phyloP scores from a whole-genome alignment of 1,284 basidiomycete genomes.

The Cryptococcus sp. region DNA sequence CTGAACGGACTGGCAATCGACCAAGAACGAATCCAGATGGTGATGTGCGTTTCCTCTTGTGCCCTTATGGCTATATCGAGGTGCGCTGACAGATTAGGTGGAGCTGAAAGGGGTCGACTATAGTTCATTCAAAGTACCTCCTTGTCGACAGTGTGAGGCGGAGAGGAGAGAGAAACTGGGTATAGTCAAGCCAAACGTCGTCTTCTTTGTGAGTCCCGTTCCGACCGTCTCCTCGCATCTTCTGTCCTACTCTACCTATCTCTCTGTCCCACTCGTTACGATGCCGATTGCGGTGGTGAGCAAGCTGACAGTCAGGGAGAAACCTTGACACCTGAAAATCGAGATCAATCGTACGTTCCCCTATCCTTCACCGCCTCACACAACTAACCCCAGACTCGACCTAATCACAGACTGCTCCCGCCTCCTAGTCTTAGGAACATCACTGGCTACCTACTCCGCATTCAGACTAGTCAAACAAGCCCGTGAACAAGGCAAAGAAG shows the following conservation, averaged over 20 bases:
- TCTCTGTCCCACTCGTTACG: too few relatives aligned
- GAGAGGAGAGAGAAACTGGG: constrained; percentile 55
- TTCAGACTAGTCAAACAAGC: constrained; percentile 81
- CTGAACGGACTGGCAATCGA: constrained; percentile 60
- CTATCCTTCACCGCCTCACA: background rate
- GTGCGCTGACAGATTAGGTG: constrained; percentile 53
- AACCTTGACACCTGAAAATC: constrained; percentile 62
- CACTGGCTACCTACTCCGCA: constrained; percentile 85
- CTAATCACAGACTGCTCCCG: constrained; percentile 62
- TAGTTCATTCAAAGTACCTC: constrained; percentile 70
- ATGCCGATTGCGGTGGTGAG: too few relatives aligned
- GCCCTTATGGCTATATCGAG: background rate
- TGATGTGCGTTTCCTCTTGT: constrained; percentile 58
- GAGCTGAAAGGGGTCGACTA: constrained; percentile 74
- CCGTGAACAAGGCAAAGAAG: constrained; percentile 65
- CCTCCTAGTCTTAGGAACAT: constrained; percentile 77
- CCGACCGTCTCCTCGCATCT: background rate
- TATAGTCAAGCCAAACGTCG: constrained; percentile 68
- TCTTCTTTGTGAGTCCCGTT: constrained; percentile 60
- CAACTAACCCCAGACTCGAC: constrained; percentile 52
- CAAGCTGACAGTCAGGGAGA: constrained; percentile 55
- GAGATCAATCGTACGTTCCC: constrained; percentile 62
- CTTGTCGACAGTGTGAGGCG: constrained; percentile 61
- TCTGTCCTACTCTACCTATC: too few relatives aligned
- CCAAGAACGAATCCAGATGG: constrained; percentile 87